Conservation (phyloP, 768 basidiomycete species). For the Suillus subluteus region DNA sequence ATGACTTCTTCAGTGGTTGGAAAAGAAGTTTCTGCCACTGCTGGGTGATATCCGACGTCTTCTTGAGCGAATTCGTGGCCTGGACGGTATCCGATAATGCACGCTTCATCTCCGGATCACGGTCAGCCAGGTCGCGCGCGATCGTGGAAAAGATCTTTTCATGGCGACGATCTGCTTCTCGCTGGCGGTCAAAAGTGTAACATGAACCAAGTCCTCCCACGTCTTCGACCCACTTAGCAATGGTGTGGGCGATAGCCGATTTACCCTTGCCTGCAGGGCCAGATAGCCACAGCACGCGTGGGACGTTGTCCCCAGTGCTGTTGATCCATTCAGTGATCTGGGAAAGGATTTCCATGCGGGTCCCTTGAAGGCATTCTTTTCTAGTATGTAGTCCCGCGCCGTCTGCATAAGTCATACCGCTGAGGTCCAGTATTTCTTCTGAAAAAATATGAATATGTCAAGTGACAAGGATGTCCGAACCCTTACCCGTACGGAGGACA, state of each 20-base stretch:
- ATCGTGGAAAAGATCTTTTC: slow-evolving; percentile 21
- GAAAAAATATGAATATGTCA: not conserved
- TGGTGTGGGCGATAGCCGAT: slow-evolving; percentile 18
- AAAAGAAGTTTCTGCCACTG: slow-evolving; percentile 8
- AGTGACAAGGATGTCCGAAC: not conserved
- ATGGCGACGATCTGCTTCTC: slow-evolving; percentile 14
- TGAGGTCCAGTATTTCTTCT: slow-evolving; percentile 2
- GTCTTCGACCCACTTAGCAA: slow-evolving; percentile 15
- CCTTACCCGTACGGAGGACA: slow-evolving; percentile 4
- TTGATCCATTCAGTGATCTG: slow-evolving; percentile 31
- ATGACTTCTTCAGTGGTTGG: not conserved
- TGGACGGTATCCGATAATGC: not conserved
- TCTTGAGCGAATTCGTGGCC: not conserved
- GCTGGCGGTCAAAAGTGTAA: slow-evolving; percentile 7
- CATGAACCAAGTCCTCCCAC: slow-evolving; percentile 19
- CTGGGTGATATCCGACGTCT: not conserved
- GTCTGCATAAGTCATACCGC: not conserved
- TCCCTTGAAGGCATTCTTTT: not conserved
- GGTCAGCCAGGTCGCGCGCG: slow-evolving; percentile 22
- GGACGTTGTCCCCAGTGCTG: slow-evolving; percentile 8
- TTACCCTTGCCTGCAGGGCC: slow-evolving; percentile 32
- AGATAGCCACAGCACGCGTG: slow-evolving; percentile 24
- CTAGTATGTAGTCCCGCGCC: not conserved
- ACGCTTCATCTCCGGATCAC: not conserved
- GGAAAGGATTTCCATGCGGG: not conserved